Conservation (phyloP, 78 protist genomes). For the Dictyostelium brefeldianum region DNA sequence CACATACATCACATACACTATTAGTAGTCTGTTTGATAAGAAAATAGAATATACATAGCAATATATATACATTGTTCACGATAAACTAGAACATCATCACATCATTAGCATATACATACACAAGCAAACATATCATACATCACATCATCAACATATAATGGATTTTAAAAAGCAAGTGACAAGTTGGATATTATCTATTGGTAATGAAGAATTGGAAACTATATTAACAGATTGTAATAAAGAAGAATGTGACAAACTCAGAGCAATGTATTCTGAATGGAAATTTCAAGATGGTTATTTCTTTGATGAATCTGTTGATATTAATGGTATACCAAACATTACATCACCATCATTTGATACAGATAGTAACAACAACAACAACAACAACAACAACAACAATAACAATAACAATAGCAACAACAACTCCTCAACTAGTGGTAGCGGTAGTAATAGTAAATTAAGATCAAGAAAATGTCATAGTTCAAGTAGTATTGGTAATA, state of each 20-base stretch:
- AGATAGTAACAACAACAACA: background rate
- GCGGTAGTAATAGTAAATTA: conserved; percentile 1
- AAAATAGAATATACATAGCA: no score
- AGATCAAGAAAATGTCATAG: conserved; percentile 10
- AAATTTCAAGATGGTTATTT: conserved; percentile 50
- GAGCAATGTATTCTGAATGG: conserved; percentile 63
- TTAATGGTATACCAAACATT: conserved; percentile 16
- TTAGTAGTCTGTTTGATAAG: no score
- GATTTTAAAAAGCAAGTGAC: conserved; percentile 50
- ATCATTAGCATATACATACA: background rate
- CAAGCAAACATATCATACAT: background rate
- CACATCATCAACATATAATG: background rate
- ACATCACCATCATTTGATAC: background rate
- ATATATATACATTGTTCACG: no score
- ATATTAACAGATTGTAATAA: conserved; percentile 71
- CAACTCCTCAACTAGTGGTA: background rate
- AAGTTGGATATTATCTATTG: conserved; percentile 46
- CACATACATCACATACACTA: no score
- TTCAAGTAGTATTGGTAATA: background rate
- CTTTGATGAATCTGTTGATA: conserved; percentile 65
- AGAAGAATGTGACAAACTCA: conserved; percentile 64
- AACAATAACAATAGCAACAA: background rate
- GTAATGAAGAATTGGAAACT: conserved; percentile 45
- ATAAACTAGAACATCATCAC: no score
- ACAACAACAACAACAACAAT: background rate